Evolutionary conservation across 1,284 basidiomycete species (phyloP).

Genomic region (Singerocomus rubriflavus): DNA sequence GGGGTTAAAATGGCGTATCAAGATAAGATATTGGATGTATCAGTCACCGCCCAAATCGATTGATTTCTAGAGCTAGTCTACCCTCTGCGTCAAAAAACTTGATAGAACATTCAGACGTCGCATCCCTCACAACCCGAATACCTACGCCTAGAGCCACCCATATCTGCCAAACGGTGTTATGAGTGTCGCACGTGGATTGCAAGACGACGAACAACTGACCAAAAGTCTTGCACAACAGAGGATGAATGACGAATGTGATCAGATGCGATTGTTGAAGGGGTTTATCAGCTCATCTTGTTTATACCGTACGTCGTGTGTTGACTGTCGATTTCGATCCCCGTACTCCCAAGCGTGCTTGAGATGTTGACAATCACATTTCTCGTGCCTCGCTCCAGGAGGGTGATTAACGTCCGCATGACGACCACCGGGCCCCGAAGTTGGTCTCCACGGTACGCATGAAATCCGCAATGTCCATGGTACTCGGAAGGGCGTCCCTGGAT

Average conservation of each 20-base stretch:
- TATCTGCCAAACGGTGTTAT: neutral
- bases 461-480: constrained; percentile 7
- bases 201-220: neutral
- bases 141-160: neutral
- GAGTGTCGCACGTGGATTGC: neutral
- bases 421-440: constrained; percentile 30
- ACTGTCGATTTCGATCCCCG: constrained; percentile 16
- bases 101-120: constrained; percentile 6
- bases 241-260: constrained; percentile 6
- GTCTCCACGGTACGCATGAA: constrained; percentile 12
- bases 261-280: constrained; percentile 1
- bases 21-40: neutral
- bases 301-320: constrained; percentile 8
- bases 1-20: neutral
- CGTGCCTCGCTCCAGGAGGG: constrained; percentile 22
- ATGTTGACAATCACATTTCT: constrained; percentile 27
- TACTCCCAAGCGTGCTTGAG: constrained; percentile 24
- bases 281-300: constrained; percentile 7
- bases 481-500: constrained; percentile 15
- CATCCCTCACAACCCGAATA: constrained; percentile 2
- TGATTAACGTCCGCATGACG: constrained; percentile 22
- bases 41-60: too few species aligned
- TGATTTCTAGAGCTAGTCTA: neutral
- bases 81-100: constrained; percentile 6
- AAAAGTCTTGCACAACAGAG: constrained; percentile 10